phyloP scores from a whole-genome alignment of 257 asterid genomes.

The Salvia splendens region DNA sequence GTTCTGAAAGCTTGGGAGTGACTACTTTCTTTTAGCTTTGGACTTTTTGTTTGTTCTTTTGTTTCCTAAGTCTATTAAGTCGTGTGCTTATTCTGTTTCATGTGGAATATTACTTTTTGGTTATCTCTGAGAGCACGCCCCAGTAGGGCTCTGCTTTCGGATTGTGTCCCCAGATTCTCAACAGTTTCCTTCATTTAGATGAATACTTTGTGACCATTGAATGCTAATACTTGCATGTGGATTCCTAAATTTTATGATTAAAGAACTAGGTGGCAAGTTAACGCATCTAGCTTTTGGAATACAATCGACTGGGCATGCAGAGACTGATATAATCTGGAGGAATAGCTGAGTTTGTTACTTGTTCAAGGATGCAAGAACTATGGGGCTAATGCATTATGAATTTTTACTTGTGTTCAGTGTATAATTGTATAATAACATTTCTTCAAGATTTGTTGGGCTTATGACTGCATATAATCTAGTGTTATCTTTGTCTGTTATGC shows the following conservation, averaged over 20 bases:
- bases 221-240: constrained; percentile 13
- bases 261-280: constrained; percentile 25
- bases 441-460: constrained; percentile 17
- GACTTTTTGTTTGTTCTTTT: background rate
- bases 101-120: constrained; percentile 5
- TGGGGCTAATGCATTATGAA: constrained; percentile 12
- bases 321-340: constrained; percentile 17
- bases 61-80: constrained; percentile 12
- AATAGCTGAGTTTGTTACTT: constrained; percentile 21
- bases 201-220: constrained; percentile 5
- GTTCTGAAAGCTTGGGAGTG: background rate
- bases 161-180: constrained; percentile 15
- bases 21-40: background rate
- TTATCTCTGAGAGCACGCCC: constrained; percentile 21
- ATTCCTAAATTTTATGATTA: constrained; percentile 14
- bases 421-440: constrained; percentile 12
- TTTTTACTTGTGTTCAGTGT: constrained; percentile 11
- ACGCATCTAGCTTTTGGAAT: constrained; percentile 17
- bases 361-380: background rate
- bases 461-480: constrained; percentile 6
- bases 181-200: constrained; percentile 5
- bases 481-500: constrained; percentile 1
- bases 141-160: constrained; percentile 11
- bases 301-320: constrained; percentile 21
- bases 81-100: constrained; percentile 6